A percentile compares a stretch with the other conserved stretches of the same genome.
These are phyloP conservation scores for Stylosanthes scabra DNA, from an alignment of 331 rosid species.

Conservation along the genomic window DNA sequence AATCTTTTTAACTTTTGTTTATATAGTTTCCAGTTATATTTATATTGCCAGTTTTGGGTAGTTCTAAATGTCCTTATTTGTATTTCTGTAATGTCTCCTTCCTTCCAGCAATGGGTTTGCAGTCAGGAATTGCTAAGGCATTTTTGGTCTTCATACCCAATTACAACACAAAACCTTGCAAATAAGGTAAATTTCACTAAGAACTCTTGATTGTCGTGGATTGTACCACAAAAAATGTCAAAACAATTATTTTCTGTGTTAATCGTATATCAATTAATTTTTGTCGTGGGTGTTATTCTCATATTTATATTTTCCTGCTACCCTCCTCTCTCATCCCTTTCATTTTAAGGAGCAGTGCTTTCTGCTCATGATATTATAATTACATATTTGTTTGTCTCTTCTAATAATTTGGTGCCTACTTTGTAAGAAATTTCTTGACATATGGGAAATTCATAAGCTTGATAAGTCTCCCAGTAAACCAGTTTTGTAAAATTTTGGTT, in stretches of 20 bases:
- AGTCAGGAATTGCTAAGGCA: constrained; percentile 95
- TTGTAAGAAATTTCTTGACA: constrained; percentile 24
- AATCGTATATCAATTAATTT: not conserved
- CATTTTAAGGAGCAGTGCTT: constrained; percentile 10
- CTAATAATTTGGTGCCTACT: constrained; percentile 1
- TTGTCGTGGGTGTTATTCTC: constrained; percentile 2
- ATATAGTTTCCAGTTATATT: constrained; percentile 13
- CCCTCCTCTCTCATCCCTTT: not conserved
- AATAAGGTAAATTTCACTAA: constrained; percentile 63
- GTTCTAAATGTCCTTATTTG: constrained; percentile 26
- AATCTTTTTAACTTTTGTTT: constrained; percentile 26
- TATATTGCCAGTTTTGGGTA: constrained; percentile 25
- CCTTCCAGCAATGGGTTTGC: constrained; percentile 91
- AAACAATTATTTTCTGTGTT: constrained; percentile 17
- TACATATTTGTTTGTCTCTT: not conserved
- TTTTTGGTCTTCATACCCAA: constrained; percentile 98
- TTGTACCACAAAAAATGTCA: not conserved
- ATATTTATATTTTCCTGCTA: not conserved
- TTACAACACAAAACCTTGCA: constrained; percentile 74
- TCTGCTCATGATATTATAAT: constrained; percentile 23
- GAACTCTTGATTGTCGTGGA: constrained; percentile 21
- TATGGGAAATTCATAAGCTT: not conserved
- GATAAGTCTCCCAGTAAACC: constrained; percentile 2
- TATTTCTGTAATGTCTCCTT: constrained; percentile 33
- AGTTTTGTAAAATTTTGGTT: constrained; percentile 29